Conservation (phyloP, 345 rosid genomes). For the Rhodamnia argentea region DNA sequence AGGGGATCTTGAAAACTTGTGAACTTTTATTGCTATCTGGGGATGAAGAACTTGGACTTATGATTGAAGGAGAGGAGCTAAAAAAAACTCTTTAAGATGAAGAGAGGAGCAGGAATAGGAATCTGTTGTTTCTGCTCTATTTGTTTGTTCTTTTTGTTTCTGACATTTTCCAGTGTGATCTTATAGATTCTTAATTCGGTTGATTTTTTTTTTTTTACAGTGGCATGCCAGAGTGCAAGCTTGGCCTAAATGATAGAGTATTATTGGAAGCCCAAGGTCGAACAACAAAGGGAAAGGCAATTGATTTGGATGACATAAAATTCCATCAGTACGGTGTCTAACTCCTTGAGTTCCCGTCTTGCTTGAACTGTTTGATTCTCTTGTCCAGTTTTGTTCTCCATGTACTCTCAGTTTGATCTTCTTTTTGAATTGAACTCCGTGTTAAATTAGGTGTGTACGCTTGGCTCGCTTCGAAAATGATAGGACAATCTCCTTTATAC, state of each 20-base stretch:
- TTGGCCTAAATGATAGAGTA: conserved; percentile 92
- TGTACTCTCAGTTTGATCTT: neutral
- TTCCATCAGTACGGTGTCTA: conserved; percentile 70
- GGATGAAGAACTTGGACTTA: neutral
- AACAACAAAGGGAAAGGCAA: conserved; percentile 88
- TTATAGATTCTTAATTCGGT: neutral
- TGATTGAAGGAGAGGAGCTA: neutral
- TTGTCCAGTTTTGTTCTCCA: neutral
- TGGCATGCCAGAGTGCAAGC: conserved; percentile 99
- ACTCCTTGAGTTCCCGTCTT: neutral
- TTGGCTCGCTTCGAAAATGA: conserved; percentile 97
- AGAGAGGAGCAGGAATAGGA: neutral
- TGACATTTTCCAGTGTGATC: neutral
- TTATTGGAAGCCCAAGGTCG: conserved; percentile 95
- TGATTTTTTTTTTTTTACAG: conserved; percentile 24
- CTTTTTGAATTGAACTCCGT: neutral
- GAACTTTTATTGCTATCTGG: neutral
- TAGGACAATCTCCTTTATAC: conserved; percentile 88
- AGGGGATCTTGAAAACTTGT: neutral
- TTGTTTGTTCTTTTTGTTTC: neutral
- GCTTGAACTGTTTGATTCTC: neutral
- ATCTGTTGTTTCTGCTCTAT: neutral
- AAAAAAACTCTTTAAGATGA: neutral
- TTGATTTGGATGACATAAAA: conserved; percentile 94
- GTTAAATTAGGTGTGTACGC: conserved; percentile 69